Percentiles rank a stretch among this genome's conserved stretches.
Conservation (phyloP, 495 filamentous ascomycete genomes). For the Neurospora sp. region DNA sequence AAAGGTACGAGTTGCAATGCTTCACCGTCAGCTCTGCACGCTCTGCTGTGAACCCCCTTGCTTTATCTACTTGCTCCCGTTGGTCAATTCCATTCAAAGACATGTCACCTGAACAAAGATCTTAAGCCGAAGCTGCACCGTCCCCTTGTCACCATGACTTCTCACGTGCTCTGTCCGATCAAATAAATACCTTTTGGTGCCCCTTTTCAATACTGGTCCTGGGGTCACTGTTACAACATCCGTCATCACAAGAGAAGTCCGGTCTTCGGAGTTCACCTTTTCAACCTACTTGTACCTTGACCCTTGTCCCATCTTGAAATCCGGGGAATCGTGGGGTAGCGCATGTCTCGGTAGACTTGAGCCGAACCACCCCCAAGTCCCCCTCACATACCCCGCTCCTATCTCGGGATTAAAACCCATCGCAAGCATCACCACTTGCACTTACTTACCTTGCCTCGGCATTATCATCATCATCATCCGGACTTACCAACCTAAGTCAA, state of each 20-base stretch:
- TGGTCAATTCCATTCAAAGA: background rate
- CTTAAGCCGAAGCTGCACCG: background rate
- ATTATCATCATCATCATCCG: background rate
- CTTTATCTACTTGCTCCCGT: background rate
- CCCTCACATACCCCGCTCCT: background rate
- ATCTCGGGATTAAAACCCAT: background rate
- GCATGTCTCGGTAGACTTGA: background rate
- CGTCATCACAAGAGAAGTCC: background rate
- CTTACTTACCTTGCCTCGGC: background rate
- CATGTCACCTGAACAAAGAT: background rate
- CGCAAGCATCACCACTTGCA: background rate
- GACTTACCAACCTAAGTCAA: background rate
- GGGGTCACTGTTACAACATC: background rate
- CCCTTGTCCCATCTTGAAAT: background rate
- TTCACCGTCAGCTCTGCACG: background rate
- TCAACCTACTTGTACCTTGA: background rate
- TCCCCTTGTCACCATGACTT: background rate
- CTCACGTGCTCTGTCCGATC: background rate
- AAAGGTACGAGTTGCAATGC: background rate
- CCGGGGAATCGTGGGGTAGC: background rate
- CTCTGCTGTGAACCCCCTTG: background rate
- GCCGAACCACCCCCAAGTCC: background rate
- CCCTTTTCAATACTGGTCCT: background rate
- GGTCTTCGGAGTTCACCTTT: background rate
- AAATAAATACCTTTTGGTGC: background rate